These are phyloP conservation scores for Erysimum cheiri DNA, from an alignment of 441 rosid genomes.

Conservation along the genomic window DNA sequence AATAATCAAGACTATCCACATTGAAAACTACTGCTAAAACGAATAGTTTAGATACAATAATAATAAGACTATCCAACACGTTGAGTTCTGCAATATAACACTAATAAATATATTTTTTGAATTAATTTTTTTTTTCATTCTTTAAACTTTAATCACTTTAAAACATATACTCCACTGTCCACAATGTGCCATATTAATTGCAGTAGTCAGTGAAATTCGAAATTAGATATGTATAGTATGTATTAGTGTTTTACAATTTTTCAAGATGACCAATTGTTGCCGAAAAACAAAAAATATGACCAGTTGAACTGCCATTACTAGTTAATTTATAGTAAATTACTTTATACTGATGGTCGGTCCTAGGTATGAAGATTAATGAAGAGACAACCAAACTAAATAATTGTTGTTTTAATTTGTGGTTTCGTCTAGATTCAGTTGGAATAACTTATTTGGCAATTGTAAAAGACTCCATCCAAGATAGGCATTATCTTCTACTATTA, in stretches of 20 bases:
- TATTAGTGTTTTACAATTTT: too few species aligned
- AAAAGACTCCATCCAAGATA: background rate
- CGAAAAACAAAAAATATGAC: constrained; percentile 7
- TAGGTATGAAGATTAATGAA: constrained; percentile 7
- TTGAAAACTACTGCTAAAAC: background rate
- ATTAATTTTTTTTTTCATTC: background rate
- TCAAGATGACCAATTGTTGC: constrained; percentile 1
- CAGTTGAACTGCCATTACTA: constrained; percentile 8
- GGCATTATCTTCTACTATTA: background rate
- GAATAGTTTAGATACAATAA: background rate
- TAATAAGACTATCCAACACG: background rate
- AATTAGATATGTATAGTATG: background rate
- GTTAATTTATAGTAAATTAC: background rate
- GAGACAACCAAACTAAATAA: constrained; percentile 30
- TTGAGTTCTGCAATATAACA: background rate
- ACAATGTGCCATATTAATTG: background rate
- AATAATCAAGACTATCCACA: background rate
- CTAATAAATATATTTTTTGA: background rate
- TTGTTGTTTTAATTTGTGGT: constrained; percentile 18
- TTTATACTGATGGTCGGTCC: background rate
- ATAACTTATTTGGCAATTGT: constrained; percentile 17
- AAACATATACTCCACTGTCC: too few species aligned
- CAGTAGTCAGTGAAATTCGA: background rate
- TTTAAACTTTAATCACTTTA: too few species aligned
- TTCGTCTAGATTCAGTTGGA: constrained; percentile 24